phyloP scores from a whole-genome alignment of 768 basidiomycete species.

The Boletus reticulatus region DNA sequence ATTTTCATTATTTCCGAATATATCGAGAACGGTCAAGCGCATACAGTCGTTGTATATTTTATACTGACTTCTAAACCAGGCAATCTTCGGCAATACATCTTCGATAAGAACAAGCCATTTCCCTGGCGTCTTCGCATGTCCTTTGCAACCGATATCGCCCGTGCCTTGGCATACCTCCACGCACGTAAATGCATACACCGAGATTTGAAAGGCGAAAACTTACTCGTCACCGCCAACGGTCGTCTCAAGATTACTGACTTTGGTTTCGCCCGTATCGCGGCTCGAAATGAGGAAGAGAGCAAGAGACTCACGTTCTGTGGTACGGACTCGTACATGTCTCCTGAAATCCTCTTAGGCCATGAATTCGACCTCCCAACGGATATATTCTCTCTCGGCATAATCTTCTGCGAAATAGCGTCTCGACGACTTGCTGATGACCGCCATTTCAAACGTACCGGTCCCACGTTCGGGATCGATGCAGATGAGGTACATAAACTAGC shows the following conservation, averaged over 20 bases:
- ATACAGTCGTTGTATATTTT: neutral
- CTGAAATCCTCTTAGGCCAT: constrained; percentile 87
- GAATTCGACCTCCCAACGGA: constrained; percentile 95
- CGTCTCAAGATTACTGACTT: constrained; percentile 99
- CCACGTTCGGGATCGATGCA: constrained; percentile 73
- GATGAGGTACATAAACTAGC: constrained; percentile 69
- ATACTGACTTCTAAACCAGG: constrained; percentile 18
- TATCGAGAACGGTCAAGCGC: constrained; percentile 70
- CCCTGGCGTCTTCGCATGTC: constrained; percentile 93
- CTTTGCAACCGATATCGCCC: constrained; percentile 92
- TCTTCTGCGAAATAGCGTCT: constrained; percentile 88
- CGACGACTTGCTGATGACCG: constrained; percentile 82
- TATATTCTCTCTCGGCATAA: constrained; percentile 90
- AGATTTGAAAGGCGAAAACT: constrained; percentile 96
- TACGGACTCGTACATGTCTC: constrained; percentile 96
- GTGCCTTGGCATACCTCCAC: constrained; percentile 96
- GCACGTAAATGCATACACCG: constrained; percentile 87
- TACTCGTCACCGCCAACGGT: constrained; percentile 92
- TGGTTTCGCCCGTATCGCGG: constrained; percentile 93
- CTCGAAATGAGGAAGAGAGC: constrained; percentile 85
- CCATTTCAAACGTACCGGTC: constrained; percentile 74
- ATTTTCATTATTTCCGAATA: constrained; percentile 96
- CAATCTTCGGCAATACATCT: constrained; percentile 89
- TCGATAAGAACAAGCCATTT: constrained; percentile 77
- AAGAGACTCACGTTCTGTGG: constrained; percentile 85